phyloP scores from a whole-genome alignment of 371 early-diverging fungal genomes.

The Fennellomyces sp. region DNA sequence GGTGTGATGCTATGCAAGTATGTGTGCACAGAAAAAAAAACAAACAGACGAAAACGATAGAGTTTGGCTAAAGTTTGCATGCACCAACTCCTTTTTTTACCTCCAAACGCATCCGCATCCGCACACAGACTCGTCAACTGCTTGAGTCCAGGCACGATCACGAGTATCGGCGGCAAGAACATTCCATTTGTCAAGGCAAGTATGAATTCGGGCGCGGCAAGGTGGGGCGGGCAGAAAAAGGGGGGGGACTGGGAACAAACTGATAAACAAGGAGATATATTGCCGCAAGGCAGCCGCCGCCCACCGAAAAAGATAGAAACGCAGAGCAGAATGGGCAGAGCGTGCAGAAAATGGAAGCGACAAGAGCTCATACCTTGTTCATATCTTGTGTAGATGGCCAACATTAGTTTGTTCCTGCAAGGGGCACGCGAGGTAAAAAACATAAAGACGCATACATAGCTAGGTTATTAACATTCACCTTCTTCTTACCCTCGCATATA shows the following conservation, averaged over 20 bases:
- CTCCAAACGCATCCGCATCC: background rate
- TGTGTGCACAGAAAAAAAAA: slow-evolving; percentile 6
- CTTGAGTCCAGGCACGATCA: slow-evolving; percentile 66
- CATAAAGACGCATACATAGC: background rate
- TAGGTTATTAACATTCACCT: slow-evolving; percentile 5
- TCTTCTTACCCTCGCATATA: background rate
- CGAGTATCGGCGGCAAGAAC: slow-evolving; percentile 60
- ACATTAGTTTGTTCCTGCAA: slow-evolving; percentile 68
- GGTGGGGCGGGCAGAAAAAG: background rate
- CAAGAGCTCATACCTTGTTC: slow-evolving; percentile 1
- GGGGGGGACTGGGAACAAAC: background rate
- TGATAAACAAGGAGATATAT: too few relatives aligned
- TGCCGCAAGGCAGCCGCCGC: too few relatives aligned
- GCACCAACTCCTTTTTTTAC: background rate
- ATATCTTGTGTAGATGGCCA: slow-evolving; percentile 73
- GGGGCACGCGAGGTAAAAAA: slow-evolving; percentile 55
- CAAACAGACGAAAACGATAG: background rate
- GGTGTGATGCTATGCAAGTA: slow-evolving; percentile 77
- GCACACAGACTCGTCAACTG: slow-evolving; percentile 68
- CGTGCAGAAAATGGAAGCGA: slow-evolving; percentile 5
- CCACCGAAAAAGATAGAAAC: too few relatives aligned
- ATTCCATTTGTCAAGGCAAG: slow-evolving; percentile 73
- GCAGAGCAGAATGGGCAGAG: too few relatives aligned
- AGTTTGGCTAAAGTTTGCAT: background rate
- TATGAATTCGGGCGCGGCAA: background rate